Percentiles rank a stretch among this genome's conserved stretches.
Evolutionary conservation across 2,329 filamentous ascomycete genomes (phyloP).

Genomic region (Aspergillus transmontanensis): DNA sequence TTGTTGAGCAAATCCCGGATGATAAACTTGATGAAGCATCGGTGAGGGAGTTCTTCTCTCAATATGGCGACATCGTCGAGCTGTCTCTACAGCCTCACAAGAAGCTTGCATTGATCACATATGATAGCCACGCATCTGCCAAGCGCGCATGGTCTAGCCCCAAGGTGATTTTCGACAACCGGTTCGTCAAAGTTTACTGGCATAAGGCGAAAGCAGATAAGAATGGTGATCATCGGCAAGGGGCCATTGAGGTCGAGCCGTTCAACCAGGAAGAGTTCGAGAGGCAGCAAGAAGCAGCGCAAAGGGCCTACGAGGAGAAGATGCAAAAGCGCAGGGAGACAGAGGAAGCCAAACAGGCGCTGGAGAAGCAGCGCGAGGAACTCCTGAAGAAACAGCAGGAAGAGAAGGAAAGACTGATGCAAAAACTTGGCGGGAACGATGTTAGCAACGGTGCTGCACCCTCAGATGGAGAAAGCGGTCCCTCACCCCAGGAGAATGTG

Average conservation of each 20-base stretch:
- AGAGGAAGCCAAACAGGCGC: conserved; percentile 52
- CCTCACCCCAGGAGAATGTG: conserved; percentile 37
- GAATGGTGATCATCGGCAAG: conserved; percentile 29
- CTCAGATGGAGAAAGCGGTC: conserved; percentile 26
- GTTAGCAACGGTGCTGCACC: conserved; percentile 31
- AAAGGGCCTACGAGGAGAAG: conserved; percentile 59
- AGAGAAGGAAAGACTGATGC: conserved; percentile 54
- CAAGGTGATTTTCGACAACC: conserved; percentile 65
- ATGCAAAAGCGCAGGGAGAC: conserved; percentile 55
- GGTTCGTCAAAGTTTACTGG: conserved; percentile 68
- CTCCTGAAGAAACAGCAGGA: conserved; percentile 57
- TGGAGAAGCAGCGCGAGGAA: conserved; percentile 56
- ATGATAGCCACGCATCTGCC: conserved; percentile 53
- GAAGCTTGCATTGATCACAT: conserved; percentile 59
- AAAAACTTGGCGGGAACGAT: conserved; percentile 49
- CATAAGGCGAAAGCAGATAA: conserved; percentile 49
- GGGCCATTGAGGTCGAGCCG: conserved; percentile 24
- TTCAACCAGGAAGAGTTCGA: conserved; percentile 58
- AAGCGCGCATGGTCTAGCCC: conserved; percentile 61
- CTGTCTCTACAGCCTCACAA: conserved; percentile 58
- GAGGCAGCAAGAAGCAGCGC: conserved; percentile 58
- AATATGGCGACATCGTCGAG: conserved; percentile 59
- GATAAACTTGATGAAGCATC: conserved; percentile 57
- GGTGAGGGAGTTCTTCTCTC: conserved; percentile 60
- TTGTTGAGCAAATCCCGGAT: conserved; percentile 64